Evolutionary conservation across 208 protist genomes (phyloP).

Genomic region (Phytomonas sp.): DNA sequence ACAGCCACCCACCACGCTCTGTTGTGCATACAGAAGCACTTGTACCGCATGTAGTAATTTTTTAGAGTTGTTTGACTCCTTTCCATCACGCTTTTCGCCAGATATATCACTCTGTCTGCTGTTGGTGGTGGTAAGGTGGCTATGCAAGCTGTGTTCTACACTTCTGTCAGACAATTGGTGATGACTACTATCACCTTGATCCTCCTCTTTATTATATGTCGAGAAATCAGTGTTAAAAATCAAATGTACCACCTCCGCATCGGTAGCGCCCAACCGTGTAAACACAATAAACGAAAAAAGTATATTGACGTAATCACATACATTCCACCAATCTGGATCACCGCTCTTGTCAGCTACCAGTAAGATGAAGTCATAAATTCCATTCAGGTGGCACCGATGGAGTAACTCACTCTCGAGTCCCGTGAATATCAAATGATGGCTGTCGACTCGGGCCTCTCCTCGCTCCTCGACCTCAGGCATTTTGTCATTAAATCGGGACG

Average conservation of each 20-base stretch:
- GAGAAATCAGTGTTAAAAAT: background rate
- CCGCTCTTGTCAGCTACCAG: background rate
- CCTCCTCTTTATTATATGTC: background rate
- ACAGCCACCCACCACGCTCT: background rate
- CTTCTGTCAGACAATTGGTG: background rate
- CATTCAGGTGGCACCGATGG: background rate
- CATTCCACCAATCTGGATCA: slow-evolving; percentile 2
- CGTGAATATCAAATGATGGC: background rate
- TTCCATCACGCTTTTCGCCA: background rate
- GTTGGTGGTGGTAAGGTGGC: background rate
- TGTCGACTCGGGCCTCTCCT: background rate
- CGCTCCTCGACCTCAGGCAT: background rate
- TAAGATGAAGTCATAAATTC: background rate
- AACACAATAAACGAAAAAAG: slow-evolving; percentile 4
- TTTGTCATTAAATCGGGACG: background rate
- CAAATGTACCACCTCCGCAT: background rate
- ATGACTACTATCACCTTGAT: background rate
- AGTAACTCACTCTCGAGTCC: background rate
- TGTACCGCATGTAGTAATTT: background rate
- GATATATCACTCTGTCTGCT: background rate
- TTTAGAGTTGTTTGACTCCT: background rate
- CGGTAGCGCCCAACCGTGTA: background rate
- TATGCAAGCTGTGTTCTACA: background rate
- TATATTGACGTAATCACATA: slow-evolving; percentile 4
- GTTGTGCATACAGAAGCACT: background rate